phyloP scores from a whole-genome alignment of 148 eudicot genomes.

The Vaccinium myrtillus region DNA sequence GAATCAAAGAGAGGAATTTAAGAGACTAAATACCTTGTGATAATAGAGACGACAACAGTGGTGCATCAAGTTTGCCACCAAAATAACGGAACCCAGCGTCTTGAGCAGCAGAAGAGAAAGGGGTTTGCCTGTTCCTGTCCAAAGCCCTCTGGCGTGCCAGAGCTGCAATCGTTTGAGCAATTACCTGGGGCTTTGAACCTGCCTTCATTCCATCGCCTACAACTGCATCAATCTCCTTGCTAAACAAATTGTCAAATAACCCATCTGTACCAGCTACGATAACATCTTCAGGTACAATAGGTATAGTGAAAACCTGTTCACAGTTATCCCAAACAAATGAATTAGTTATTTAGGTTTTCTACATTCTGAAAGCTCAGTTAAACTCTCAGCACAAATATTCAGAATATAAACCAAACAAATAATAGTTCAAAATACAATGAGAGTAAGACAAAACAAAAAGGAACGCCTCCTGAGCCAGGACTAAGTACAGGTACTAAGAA shows the following conservation, averaged over 20 bases:
- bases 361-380: neutral
- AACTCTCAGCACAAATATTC: neutral
- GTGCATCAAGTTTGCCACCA: conserved; percentile 92
- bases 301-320: conserved; percentile 62
- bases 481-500: neutral
- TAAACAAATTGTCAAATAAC: conserved; percentile 72
- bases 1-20: no score
- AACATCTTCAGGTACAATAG: conserved; percentile 76
- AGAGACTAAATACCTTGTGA: no score
- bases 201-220: conserved; percentile 50
- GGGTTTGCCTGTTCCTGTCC: conserved; percentile 55
- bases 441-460: neutral
- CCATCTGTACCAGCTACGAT: conserved; percentile 88
- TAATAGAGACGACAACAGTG: conserved; percentile 76
- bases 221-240: conserved; percentile 55
- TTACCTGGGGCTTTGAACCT: conserved; percentile 49
- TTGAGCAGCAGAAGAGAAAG: conserved; percentile 75
- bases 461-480: neutral
- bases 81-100: conserved; percentile 66
- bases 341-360: neutral
- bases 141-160: conserved; percentile 59
- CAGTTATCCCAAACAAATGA: neutral
- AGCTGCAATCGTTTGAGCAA: conserved; percentile 64
- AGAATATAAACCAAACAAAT: neutral
- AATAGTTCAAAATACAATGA: neutral